phyloP scores from a whole-genome alignment of 345 rosid species.

The Barbarea vulgaris region DNA sequence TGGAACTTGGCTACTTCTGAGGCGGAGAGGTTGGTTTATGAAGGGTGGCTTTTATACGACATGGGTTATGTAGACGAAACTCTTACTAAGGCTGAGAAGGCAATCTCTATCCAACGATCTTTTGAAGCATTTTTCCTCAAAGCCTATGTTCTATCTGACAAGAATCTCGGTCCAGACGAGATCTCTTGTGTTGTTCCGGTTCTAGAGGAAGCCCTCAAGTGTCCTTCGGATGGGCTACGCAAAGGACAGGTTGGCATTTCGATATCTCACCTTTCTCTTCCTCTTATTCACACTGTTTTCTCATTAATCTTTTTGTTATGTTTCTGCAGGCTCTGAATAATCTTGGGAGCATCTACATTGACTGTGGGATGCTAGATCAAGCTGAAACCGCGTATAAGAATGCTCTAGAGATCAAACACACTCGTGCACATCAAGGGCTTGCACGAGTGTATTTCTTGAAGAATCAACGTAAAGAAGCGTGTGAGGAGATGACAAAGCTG shows the following conservation, averaged over 20 bases:
- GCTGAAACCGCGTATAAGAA: slow-evolving; percentile 79
- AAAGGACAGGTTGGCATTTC: slow-evolving; percentile 80
- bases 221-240: slow-evolving; percentile 95
- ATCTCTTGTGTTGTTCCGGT: slow-evolving; percentile 68
- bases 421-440: slow-evolving; percentile 97
- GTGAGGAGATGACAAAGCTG: slow-evolving; percentile 88
- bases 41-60: slow-evolving; percentile 96
- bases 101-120: slow-evolving; percentile 72
- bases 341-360: slow-evolving; percentile 82
- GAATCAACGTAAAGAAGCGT: slow-evolving; percentile 73
- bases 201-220: slow-evolving; percentile 87
- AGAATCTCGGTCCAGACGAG: slow-evolving; percentile 62
- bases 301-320: neutral
- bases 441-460: slow-evolving; percentile 76
- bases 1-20: slow-evolving; percentile 60
- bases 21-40: slow-evolving; percentile 81
- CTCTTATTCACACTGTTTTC: neutral
- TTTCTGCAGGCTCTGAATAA: slow-evolving; percentile 84
- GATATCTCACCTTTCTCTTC: neutral
- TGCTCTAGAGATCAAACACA: slow-evolving; percentile 85
- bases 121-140: slow-evolving; percentile 95
- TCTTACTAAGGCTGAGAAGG: slow-evolving; percentile 71
- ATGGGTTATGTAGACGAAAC: slow-evolving; percentile 80
- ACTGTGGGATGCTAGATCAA: slow-evolving; percentile 68
- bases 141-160: slow-evolving; percentile 83